Percentiles rank a stretch among this genome's conserved stretches.
Evolutionary conservation across 345 rosid genomes (phyloP).

Genomic region (Salix exigua): DNA sequence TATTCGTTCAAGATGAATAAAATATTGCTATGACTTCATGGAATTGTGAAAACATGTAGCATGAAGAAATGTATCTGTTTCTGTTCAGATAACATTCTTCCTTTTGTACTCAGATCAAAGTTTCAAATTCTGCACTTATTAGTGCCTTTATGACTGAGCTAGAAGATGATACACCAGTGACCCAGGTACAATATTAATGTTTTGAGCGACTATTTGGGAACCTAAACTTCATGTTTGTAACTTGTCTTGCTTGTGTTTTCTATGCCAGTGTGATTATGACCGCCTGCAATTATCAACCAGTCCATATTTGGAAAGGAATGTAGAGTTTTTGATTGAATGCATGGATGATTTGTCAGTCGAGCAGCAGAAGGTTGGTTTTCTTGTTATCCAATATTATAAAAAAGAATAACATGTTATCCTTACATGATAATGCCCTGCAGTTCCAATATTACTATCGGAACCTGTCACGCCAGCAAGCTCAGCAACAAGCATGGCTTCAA

Average conservation of each 20-base stretch:
- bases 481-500: conserved; percentile 99
- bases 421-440: conserved; percentile 36
- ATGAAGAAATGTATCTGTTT: background rate
- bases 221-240: background rate
- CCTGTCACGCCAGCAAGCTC: conserved; percentile 90
- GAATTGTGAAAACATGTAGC: background rate
- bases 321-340: conserved; percentile 95
- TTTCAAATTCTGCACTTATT: conserved; percentile 94
- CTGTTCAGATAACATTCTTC: background rate
- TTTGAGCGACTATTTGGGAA: background rate
- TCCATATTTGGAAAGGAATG: conserved; percentile 82
- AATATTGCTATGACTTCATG: background rate
- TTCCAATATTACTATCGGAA: conserved; percentile 82
- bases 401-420: background rate
- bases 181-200: conserved; percentile 51
- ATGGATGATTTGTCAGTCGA: conserved; percentile 91
- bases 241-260: background rate
- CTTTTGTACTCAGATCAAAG: conserved; percentile 68
- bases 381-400: conserved; percentile 1
- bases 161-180: conserved; percentile 82
- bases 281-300: conserved; percentile 78
- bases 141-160: conserved; percentile 96
- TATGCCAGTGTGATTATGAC: conserved; percentile 77
- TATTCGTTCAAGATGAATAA: background rate
- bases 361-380: conserved; percentile 77